Evolutionary conservation across 2,329 filamentous ascomycete species (phyloP), one percentile per base, ranked within the genome.

Genomic region (Westerdykella sp.): DNA sequence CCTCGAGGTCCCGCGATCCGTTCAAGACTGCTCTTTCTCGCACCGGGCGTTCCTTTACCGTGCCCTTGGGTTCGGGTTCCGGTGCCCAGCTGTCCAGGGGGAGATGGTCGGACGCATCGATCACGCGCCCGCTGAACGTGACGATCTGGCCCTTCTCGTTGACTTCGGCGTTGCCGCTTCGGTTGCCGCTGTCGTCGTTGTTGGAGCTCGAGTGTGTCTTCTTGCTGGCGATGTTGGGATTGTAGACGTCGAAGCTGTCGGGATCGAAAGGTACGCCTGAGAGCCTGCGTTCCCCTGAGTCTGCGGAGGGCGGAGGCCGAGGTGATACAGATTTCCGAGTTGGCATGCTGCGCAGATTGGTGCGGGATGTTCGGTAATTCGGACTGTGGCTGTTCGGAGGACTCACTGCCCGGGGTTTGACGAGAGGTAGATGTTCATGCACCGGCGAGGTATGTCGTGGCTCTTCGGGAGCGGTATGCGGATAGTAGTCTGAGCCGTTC

Each of bases 51-150:
- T 70, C 66, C 35, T 62, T 76, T 13, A 61, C 49, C 1, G 52
- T 51, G 67, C 69, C 70, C 58, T 82, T 84, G 16, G 76, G 74
- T 53, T 86, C 83, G 0, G 85, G 85, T 56, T 89, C 85, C 0
- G 85, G 84, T 1, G 85, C 85, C 84, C 84, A 89, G 1, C 80
- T 80, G 43, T 86, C 81, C 60, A 87, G 78, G 0, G 86, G 86
- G 12, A 90, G 73, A 59, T 90, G 85, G 63, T 91, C 86, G 0
- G 84, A 87, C 1, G 86, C 86, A 57, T 91, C 86, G 43, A 91
- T 77, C 55, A 88, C 83, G 43, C 83, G 76, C 6, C 86, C 86
- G 59, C 88, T 84, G 49, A 85, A 76, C 1, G 80, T 84, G 41
- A 89, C 81, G 47, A 90, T 87, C 57, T 87, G 87, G 7, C 79